A percentile compares a stretch with the other conserved stretches of the same genome.
These are phyloP conservation scores for Microbotryum scabiosae DNA, from an alignment of 1,284 basidiomycete genomes.

Conservation along the genomic window DNA sequence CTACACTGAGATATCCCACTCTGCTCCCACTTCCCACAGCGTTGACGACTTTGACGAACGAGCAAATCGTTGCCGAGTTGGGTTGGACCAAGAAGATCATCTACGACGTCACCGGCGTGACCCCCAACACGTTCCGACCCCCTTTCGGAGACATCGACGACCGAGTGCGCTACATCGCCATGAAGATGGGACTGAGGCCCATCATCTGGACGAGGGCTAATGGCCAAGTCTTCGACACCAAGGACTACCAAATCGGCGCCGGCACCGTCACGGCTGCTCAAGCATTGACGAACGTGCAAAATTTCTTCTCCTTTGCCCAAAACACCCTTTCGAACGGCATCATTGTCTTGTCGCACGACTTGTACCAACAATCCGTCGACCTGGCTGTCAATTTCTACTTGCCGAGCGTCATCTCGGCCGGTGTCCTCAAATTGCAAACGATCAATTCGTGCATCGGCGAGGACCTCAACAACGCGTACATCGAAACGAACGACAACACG, in stretches of 20 bases:
- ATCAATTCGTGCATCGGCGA: slow-evolving; percentile 60
- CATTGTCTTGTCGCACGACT: slow-evolving; percentile 50
- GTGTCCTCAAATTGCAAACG: slow-evolving; percentile 51
- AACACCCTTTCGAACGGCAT: slow-evolving; percentile 14
- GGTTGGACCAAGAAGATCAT: slow-evolving; percentile 87
- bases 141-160: slow-evolving; percentile 55
- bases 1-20: background rate
- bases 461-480: slow-evolving; percentile 47
- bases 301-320: slow-evolving; percentile 12
- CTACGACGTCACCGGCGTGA: slow-evolving; percentile 32
- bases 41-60: slow-evolving; percentile 69
- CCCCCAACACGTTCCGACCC: slow-evolving; percentile 26
- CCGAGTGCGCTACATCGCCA: slow-evolving; percentile 73
- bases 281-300: slow-evolving; percentile 22
- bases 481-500: slow-evolving; percentile 22
- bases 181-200: slow-evolving; percentile 68
- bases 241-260: slow-evolving; percentile 38
- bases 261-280: slow-evolving; percentile 49
- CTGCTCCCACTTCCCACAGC: background rate
- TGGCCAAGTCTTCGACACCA: slow-evolving; percentile 30
- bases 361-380: slow-evolving; percentile 71
- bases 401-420: slow-evolving; percentile 55
- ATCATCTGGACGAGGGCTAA: slow-evolving; percentile 67
- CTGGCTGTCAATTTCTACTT: slow-evolving; percentile 79
- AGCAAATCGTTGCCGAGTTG: slow-evolving; percentile 72